Base-by-base conservation (phyloP, 441 rosid genomes). In the Bocquillonia castaneifolia region DNA sequence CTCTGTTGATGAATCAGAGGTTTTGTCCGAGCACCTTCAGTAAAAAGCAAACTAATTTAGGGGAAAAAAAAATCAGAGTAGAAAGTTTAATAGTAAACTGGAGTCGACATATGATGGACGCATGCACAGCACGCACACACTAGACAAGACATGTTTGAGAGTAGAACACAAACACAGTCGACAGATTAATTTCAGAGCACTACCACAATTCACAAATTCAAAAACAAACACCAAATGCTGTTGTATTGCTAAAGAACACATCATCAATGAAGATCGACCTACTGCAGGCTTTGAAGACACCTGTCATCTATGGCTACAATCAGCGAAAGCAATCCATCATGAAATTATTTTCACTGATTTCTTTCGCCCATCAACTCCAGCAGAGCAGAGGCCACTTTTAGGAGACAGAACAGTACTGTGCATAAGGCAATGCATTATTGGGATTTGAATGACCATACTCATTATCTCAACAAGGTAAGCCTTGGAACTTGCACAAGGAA, bases 1-100 rank as follows among this genome's bases (percentile, higher is more conserved):
- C 55, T 58, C 68, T 15, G 14, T 15, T 63, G 20, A 65, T 55
- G 50, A 14, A 62, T 47, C 59, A 29, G 59, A 63, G 72, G 66
- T 67, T 64, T 64, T 52, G 20, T 28, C 42, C 10, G 5, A 60
- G 74, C 76, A 72, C 73, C 80, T 79, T 64, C 26, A 9, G 29
- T 40, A 17, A 63, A 61, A 63, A 14, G 18, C 15, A 70, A 55
- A 66, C 57, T 5, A 20, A 48, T 4, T n/a, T n/a, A n/a, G n/a
- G n/a, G n/a, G n/a, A n/a, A n/a, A n/a, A n/a, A n/a, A n/a, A 20
- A 59, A 66, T 48, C 12, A 39, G 29, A n/a, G 50, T 4, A 1
- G 39, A 61, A 32, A 34, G 17, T 57, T 26, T 10, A 29, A 57
- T 15, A 42, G 31, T 31, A 34, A 57, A 10, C 32, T 31, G 37